Percentiles rank a stretch among this genome's conserved stretches.
Evolutionary conservation across 1,139 yeast genomes (phyloP).

Genomic region (Hansenula lynferdii): DNA sequence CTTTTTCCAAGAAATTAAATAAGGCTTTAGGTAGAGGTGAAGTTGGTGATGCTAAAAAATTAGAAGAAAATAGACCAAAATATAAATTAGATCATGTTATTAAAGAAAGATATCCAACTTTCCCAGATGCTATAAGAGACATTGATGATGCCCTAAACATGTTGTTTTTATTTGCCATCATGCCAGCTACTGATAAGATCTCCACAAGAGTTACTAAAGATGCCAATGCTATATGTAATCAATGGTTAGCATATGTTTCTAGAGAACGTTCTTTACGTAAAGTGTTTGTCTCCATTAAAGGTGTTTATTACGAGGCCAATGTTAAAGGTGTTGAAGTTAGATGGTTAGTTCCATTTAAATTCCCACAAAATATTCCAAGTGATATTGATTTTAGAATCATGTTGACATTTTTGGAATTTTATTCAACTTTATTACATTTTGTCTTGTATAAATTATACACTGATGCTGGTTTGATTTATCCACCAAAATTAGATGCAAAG

Average conservation of each 20-base stretch:
- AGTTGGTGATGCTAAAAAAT: conserved; percentile 77
- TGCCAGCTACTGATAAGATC: conserved; percentile 91
- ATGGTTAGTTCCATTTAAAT: conserved; percentile 97
- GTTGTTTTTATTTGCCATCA: conserved; percentile 88
- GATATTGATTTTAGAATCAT: conserved; percentile 96
- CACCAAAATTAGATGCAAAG: conserved; percentile 83
- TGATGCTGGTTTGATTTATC: conserved; percentile 82
- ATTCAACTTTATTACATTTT: conserved; percentile 86
- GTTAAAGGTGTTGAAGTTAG: conserved; percentile 89
- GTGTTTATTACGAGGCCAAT: conserved; percentile 91
- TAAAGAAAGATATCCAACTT: conserved; percentile 94
- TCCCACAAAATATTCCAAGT: conserved; percentile 90
- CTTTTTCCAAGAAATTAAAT: conserved; percentile 86
- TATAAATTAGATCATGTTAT: conserved; percentile 87
- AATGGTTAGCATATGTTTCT: conserved; percentile 94
- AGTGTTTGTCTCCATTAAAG: conserved; percentile 94
- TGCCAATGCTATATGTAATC: conserved; percentile 83
- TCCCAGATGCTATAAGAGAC: conserved; percentile 87
- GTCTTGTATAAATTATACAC: conserved; percentile 80
- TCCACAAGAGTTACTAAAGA: conserved; percentile 76
- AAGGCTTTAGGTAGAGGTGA: conserved; percentile 93
- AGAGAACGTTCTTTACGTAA: conserved; percentile 77
- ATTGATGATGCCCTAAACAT: conserved; percentile 93
- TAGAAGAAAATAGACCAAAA: conserved; percentile 76
- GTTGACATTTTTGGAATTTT: conserved; percentile 95